phyloP scores from a whole-genome alignment of 2,329 filamentous ascomycete genomes.

The Bipolaris bicolor region DNA sequence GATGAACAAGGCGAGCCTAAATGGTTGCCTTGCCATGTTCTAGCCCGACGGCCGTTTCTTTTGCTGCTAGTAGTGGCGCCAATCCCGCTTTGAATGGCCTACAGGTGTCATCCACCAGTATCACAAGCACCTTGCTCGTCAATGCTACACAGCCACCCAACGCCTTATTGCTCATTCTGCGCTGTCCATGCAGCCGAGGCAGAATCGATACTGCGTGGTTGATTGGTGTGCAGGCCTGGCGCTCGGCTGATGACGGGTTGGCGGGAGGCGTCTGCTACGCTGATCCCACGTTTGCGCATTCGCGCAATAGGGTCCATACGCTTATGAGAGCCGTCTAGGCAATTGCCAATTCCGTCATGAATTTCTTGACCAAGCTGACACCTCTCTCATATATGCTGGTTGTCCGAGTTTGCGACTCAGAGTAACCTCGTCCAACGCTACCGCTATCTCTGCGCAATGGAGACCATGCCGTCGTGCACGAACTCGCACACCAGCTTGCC shows the following conservation, averaged over 20 bases:
- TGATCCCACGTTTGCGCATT: constrained; percentile 27
- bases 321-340: constrained; percentile 20
- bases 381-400: not conserved
- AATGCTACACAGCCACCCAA: constrained; percentile 18
- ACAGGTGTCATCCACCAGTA: not conserved
- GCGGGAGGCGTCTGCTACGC: constrained; percentile 18
- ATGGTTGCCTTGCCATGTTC: no score
- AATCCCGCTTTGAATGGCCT: constrained; percentile 6
- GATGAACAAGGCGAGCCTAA: no score
- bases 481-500: constrained; percentile 22
- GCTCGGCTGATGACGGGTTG: constrained; percentile 14
- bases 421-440: constrained; percentile 1
- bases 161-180: constrained; percentile 1
- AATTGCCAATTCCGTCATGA: constrained; percentile 9
- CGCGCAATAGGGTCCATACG: constrained; percentile 20
- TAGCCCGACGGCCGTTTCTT: not conserved
- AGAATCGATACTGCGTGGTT: constrained; percentile 1
- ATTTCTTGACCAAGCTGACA: not conserved
- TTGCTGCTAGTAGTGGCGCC: not conserved
- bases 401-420: constrained; percentile 5
- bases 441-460: constrained; percentile 21
- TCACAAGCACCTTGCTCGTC: constrained; percentile 12
- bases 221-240: constrained; percentile 16
- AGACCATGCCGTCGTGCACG: constrained; percentile 11
- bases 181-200: constrained; percentile 2